These are phyloP conservation scores for Suillus subluteus DNA, from an alignment of 768 basidiomycete genomes.

Conservation along the genomic window DNA sequence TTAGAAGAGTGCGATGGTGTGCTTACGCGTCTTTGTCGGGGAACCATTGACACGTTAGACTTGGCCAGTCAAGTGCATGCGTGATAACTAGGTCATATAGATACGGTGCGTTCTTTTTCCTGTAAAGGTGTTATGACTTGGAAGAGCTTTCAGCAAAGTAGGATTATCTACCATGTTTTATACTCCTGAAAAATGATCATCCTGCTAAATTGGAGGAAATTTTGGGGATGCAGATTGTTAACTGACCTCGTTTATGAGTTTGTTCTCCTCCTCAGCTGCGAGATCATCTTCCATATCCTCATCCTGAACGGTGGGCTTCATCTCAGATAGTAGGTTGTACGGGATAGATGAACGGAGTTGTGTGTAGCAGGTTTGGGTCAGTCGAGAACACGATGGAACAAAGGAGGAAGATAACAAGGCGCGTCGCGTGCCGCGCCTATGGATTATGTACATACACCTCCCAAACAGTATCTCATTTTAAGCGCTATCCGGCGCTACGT, in stretches of 20 bases:
- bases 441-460: slow-evolving; percentile 1
- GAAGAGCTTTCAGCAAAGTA: background rate
- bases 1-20: background rate
- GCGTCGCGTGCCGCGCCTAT: slow-evolving; percentile 28
- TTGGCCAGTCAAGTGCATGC: slow-evolving; percentile 98
- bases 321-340: slow-evolving; percentile 19
- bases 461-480: background rate
- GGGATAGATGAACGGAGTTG: background rate
- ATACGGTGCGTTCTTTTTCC: slow-evolving; percentile 98
- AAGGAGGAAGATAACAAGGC: slow-evolving; percentile 17
- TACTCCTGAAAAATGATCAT: slow-evolving; percentile 60
- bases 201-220: slow-evolving; percentile 16
- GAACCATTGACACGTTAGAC: slow-evolving; percentile 98
- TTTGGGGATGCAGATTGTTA: slow-evolving; percentile 7
- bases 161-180: slow-evolving; percentile 68
- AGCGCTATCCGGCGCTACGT: background rate
- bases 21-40: slow-evolving; percentile 93
- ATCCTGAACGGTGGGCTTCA: slow-evolving; percentile 49
- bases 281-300: slow-evolving; percentile 83
- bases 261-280: slow-evolving; percentile 85
- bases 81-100: slow-evolving; percentile 97
- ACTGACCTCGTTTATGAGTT: slow-evolving; percentile 82
- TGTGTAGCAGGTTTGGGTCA: background rate
- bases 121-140: slow-evolving; percentile 32
- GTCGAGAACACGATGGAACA: background rate